Evolutionary conservation across 768 basidiomycete species (phyloP), one percentile per base, ranked within the genome.

Genomic region (Phaeotremella skinneri): DNA sequence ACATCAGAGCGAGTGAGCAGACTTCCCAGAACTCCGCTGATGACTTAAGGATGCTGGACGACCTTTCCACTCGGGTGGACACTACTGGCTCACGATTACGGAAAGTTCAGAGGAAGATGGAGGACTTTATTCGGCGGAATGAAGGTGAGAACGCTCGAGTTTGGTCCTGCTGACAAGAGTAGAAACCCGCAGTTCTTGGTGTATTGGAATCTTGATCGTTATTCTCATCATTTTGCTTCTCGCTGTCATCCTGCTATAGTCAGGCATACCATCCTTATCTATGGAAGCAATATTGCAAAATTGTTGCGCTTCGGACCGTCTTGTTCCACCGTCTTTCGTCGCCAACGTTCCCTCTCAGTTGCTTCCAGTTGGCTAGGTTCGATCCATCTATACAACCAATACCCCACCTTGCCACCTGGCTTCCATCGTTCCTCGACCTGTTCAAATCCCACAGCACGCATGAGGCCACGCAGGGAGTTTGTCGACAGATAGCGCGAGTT

Each of bases 121-220:
- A 84, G 49, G 86, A 85, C 59, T 91, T 98, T 74, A 81, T 94
- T 45, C 83, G 88, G 37, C 83, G 93, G 41, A 90, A 90, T 0
- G 91, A 94, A 80, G 85, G 86, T 84, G 59, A 51, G 80, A 69
- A 48, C 5, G 27, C 16, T 52, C 37, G 43, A 23, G 16, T 13
- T 21, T n/a, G 39, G 11, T 1, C 2, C 13, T 17, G 32, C 47
- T 51, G 47, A 52, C 49, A 11, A 21, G 42, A 3, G 7, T 71
- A 87, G 92, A 91, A 74, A 88, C 86, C 41, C 87, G 87, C 61
- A 91, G 89, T 32, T 88, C 89, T 30, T 96, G 89, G 87, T 91
- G 90, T 73, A 88, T 98, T 54, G 81, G 85, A 30, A 84, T 93
- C 55, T 81, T 97, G 29, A 89, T 90, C 39, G 81, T 91, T 34